Percentiles rank a stretch among this genome's conserved stretches.
Conservation (phyloP, 352 stramenopile genomes). For the Halophytophthora polymorphica region DNA sequence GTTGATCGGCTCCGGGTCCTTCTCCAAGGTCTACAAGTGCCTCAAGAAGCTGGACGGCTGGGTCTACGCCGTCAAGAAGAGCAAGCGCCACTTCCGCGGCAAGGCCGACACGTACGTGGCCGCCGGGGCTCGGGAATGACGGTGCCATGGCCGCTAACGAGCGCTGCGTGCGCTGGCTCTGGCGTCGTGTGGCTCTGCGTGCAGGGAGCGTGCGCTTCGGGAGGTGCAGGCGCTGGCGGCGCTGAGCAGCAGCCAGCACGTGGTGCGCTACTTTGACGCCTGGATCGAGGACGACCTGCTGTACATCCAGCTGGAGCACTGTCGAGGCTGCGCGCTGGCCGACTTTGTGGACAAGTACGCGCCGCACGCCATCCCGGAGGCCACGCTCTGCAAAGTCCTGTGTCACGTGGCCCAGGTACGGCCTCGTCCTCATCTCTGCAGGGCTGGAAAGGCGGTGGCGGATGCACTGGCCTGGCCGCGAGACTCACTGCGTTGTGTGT, state of each 20-base stretch:
- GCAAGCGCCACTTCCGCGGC: conserved; percentile 78
- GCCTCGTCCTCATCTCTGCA: too few relatives aligned
- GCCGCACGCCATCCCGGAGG: conserved; percentile 64
- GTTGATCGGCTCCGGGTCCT: conserved; percentile 79
- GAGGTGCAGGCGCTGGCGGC: conserved; percentile 84
- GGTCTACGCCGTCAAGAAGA: conserved; percentile 87
- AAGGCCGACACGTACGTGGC: conserved; percentile 77
- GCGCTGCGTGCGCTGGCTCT: too few relatives aligned
- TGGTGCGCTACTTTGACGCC: conserved; percentile 86
- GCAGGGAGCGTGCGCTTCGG: conserved; percentile 72
- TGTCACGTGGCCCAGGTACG: conserved; percentile 68
- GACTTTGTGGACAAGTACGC: conserved; percentile 63
- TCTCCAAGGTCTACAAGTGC: conserved; percentile 87
- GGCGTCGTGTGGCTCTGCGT: too few relatives aligned
- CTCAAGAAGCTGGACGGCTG: conserved; percentile 86
- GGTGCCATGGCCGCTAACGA: too few relatives aligned
- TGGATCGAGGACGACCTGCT: conserved; percentile 88
- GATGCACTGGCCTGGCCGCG: neutral
- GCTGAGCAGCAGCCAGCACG: conserved; percentile 67
- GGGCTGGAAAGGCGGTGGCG: too few relatives aligned
- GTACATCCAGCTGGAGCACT: conserved; percentile 85
- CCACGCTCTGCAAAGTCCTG: conserved; percentile 69
- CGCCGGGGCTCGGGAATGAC: neutral
- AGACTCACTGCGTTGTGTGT: too few relatives aligned
- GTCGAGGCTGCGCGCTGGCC: conserved; percentile 60